These are phyloP conservation scores for Trametes coccinea DNA, from an alignment of 768 basidiomycete species.

Conservation along the genomic window DNA sequence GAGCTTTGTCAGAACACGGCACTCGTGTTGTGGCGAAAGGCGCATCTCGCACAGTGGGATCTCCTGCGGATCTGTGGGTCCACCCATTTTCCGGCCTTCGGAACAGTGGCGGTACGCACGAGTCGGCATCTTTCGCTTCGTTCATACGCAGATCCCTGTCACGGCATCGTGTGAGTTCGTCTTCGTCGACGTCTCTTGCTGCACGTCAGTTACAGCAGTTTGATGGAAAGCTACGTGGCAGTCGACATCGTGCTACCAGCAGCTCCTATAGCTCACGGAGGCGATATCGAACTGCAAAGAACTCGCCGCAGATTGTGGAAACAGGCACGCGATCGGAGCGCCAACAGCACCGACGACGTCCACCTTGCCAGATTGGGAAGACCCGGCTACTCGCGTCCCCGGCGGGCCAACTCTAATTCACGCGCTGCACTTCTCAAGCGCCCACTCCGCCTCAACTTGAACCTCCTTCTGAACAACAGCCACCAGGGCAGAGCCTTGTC, in stretches of 20 bases:
- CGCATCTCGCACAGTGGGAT: not conserved
- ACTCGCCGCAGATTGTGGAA: not conserved
- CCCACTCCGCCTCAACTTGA: not conserved
- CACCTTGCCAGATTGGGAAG: not conserved
- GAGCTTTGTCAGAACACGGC: not conserved
- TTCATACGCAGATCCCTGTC: not conserved
- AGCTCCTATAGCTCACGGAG: no score
- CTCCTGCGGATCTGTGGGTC: conserved; percentile 3
- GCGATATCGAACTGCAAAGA: no score
- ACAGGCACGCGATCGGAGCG: not conserved
- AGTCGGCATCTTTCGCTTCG: not conserved
- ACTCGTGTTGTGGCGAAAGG: not conserved
- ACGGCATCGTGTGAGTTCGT: no score
- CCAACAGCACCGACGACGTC: not conserved
- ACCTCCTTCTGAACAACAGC: not conserved
- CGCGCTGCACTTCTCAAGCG: not conserved
- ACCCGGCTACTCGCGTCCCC: not conserved
- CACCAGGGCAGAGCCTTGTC: no score
- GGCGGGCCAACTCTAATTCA: not conserved
- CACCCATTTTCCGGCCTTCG: conserved; percentile 2
- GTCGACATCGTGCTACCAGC: no score
- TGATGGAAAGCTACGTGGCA: no score
- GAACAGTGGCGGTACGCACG: conserved; percentile 2
- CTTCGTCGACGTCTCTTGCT: not conserved
- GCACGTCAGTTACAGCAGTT: no score